Conservation (phyloP, 2,329 filamentous ascomycete genomes). For the Fusarium coicis region DNA sequence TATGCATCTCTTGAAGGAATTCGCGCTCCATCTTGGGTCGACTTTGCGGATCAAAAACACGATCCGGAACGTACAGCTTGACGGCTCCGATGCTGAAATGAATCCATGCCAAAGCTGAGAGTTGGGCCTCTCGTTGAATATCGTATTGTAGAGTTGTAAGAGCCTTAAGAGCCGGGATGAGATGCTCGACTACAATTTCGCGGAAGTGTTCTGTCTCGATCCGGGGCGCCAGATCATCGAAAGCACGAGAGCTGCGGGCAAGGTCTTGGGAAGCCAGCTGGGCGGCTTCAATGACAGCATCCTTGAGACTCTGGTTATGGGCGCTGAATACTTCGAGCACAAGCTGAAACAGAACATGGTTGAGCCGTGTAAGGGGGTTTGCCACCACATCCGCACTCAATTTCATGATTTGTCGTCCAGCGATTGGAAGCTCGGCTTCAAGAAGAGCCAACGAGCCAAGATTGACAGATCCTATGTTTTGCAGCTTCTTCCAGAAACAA, state of each 20-base stretch:
- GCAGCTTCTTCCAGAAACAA: constrained; percentile 66
- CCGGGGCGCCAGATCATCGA: constrained; percentile 37
- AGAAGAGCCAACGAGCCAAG: constrained; percentile 71
- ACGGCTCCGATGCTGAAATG: constrained; percentile 80
- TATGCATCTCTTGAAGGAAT: constrained; percentile 65
- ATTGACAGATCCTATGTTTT: constrained; percentile 61
- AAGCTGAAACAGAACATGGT: constrained; percentile 59
- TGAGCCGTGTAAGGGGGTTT: constrained; percentile 62
- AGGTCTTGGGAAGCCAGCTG: constrained; percentile 30
- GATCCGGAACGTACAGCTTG: constrained; percentile 85
- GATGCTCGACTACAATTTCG: constrained; percentile 53
- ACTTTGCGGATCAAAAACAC: constrained; percentile 83
- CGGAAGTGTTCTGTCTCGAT: constrained; percentile 52
- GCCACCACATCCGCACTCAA: constrained; percentile 61
- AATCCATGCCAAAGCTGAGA: constrained; percentile 73
- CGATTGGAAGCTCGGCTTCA: constrained; percentile 70
- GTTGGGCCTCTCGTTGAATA: constrained; percentile 40
- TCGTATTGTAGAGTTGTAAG: constrained; percentile 48
- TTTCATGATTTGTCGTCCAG: constrained; percentile 65
- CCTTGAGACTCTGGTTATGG: constrained; percentile 50
- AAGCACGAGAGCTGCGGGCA: constrained; percentile 6
- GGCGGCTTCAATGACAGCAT: constrained; percentile 43
- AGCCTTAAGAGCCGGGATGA: constrained; percentile 59
- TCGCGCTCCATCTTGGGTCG: constrained; percentile 73
- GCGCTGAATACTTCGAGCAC: constrained; percentile 55